These are phyloP conservation scores for Magnaporthiopsis rhizophila DNA, from an alignment of 2,329 filamentous ascomycete species.

Conservation along the genomic window DNA sequence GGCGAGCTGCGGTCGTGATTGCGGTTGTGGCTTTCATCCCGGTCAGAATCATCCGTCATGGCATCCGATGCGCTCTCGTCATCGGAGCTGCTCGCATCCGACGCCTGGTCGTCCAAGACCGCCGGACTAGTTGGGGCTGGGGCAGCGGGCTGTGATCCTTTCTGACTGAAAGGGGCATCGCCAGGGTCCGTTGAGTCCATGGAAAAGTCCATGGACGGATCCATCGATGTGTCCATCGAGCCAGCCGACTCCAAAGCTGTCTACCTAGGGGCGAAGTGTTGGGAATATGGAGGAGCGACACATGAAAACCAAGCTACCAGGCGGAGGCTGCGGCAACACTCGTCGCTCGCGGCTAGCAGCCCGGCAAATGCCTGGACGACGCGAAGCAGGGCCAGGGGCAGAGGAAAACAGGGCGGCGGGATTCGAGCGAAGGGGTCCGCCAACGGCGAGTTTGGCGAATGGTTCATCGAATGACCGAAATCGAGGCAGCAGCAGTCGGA, in stretches of 20 bases:
- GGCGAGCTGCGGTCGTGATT: background rate
- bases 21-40: background rate
- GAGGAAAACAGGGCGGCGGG: background rate
- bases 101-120: background rate
- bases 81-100: background rate
- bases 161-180: background rate
- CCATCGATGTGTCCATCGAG: background rate
- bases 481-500: background rate
- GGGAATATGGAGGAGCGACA: background rate
- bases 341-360: background rate
- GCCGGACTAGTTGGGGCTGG: background rate
- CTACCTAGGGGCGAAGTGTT: background rate
- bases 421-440: background rate
- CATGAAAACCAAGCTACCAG: background rate
- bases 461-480: background rate
- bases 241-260: background rate
- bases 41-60: constrained; percentile 12
- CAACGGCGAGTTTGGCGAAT: background rate
- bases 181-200: background rate
- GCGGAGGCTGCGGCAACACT: background rate
- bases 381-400: background rate
- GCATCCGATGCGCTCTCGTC: constrained; percentile 22
- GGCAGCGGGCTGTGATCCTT: background rate
- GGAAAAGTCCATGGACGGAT: background rate
- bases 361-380: background rate